Evolutionary conservation across 2,329 filamentous ascomycete genomes (phyloP), one percentile per base, ranked within the genome.

Genomic region (Tricladium varicosporioides): DNA sequence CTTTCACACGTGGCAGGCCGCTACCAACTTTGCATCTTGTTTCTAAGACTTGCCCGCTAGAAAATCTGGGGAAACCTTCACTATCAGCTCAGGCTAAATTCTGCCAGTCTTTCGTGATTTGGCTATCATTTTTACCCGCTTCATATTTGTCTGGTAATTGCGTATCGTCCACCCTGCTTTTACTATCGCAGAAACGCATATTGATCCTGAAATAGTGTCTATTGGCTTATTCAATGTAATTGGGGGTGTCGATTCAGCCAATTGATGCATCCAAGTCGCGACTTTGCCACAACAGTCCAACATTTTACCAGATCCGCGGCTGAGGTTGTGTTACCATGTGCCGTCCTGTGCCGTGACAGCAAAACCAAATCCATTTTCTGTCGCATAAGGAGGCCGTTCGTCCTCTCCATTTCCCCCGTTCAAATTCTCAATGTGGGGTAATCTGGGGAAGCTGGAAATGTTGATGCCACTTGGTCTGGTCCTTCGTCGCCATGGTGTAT

Each of bases 361-460:
- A 40, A 11, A 40, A 27, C 22, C 22, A 27, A 27, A 27, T 7
- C 36, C 36, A 13, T 40, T 40, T 40, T 40, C 36, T 40, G n/a
- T 40, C 36, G 36, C 36, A 11, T 11, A n/a, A 13, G 36, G 36
- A 40, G 36, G n/a, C n/a, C n/a, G 11, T 40, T 40, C 36, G 11
- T 40, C n/a, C 36, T 40, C 11, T 18, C 49, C 16, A n/a, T 18
- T 36, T 66, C 45, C 80, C 85, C 43, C n/a, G 4, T 13, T 13
- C 36, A 11, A n/a, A 10, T n/a, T 40, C n/a, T 40, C 36, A 11
- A 40, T n/a, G 36, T 40, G 36, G 11, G 32, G 36, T 13, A 13
- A 11, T 40, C 36, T 40, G 36, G 36, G 32, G 36, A 40, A 40
- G n/a, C 9, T 40, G 36, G 10, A 40, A n/a, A 40, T 11, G n/a